These are phyloP conservation scores for Williopsis jadinii DNA, from an alignment of 1,139 yeast genomes.

Conservation along the genomic window DNA sequence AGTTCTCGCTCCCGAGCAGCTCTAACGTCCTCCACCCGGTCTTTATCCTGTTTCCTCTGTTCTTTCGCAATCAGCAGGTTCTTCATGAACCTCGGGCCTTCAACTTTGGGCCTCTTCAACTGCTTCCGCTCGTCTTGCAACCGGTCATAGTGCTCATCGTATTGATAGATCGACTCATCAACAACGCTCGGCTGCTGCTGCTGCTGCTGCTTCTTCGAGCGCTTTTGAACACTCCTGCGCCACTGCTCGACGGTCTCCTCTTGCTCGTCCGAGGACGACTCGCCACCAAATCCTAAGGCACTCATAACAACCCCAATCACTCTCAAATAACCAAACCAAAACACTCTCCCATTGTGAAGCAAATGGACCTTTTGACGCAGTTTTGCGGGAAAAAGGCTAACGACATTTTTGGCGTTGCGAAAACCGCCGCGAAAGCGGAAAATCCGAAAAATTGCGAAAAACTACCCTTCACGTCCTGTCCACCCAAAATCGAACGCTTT, in stretches of 20 bases:
- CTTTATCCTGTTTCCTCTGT: constrained; percentile 33
- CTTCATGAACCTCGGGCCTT: constrained; percentile 30
- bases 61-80: constrained; percentile 31
- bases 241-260: constrained; percentile 1
- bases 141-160: constrained; percentile 3
- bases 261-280: background rate
- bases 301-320: background rate
- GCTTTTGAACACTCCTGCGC: background rate
- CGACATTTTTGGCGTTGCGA: too few relatives aligned
- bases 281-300: background rate
- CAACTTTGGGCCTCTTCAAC: background rate
- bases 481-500: too few relatives aligned
- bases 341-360: too few relatives aligned
- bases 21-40: constrained; percentile 27
- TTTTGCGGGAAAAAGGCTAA: too few relatives aligned
- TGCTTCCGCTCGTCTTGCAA: background rate
- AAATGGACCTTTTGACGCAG: too few relatives aligned
- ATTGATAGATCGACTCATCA: background rate
- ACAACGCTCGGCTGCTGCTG: background rate
- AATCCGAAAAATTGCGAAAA: too few relatives aligned
- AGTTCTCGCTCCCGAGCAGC: constrained; percentile 25
- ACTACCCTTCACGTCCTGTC: too few relatives aligned
- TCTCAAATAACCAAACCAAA: too few relatives aligned
- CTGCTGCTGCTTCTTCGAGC: background rate
- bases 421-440: too few relatives aligned